A percentile compares a stretch with the other conserved stretches of the same genome.
Evolutionary conservation across 2,329 filamentous ascomycete genomes (phyloP).

Genomic region (Pseudonectria buxi): DNA sequence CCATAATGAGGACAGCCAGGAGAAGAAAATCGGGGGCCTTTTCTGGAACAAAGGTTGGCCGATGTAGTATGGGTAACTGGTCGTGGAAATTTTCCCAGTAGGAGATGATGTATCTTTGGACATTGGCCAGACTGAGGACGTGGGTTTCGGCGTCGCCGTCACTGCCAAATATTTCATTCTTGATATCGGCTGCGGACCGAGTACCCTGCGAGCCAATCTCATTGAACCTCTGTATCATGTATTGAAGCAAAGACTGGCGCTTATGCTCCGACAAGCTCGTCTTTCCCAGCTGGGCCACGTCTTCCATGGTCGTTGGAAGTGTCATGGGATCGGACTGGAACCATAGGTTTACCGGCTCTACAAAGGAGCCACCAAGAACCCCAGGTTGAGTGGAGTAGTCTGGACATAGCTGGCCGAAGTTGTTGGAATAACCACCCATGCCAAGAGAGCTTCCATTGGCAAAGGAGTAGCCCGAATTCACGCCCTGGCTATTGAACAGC

Average conservation of each 20-base stretch:
- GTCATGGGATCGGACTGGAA: constrained; percentile 20
- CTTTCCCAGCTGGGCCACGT: constrained; percentile 18
- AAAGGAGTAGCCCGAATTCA: constrained; percentile 17
- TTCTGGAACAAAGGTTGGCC: constrained; percentile 20
- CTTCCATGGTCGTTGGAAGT: constrained; percentile 16
- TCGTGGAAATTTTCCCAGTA: constrained; percentile 24
- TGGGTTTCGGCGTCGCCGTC: constrained; percentile 20
- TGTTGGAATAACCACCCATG: constrained; percentile 20
- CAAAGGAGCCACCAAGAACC: constrained; percentile 18
- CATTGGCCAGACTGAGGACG: constrained; percentile 19
- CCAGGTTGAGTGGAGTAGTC: constrained; percentile 19
- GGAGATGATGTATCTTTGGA: constrained; percentile 20
- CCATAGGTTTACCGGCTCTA: constrained; percentile 22
- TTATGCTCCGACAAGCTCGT: constrained; percentile 21
- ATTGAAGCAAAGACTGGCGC: constrained; percentile 20
- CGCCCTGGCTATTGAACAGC: constrained; percentile 20
- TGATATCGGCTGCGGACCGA: constrained; percentile 21
- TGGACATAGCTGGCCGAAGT: constrained; percentile 21
- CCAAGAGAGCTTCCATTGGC: constrained; percentile 14
- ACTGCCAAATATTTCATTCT: constrained; percentile 21
- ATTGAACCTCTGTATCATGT: constrained; percentile 23
- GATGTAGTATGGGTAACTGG: constrained; percentile 21
- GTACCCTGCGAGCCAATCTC: constrained; percentile 22
- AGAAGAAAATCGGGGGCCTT: constrained; percentile 21
- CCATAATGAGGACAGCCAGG: constrained; percentile 21